Evolutionary conservation across 2,329 filamentous ascomycete genomes (phyloP).

Genomic region (Fusarium neocosmosporiellum): DNA sequence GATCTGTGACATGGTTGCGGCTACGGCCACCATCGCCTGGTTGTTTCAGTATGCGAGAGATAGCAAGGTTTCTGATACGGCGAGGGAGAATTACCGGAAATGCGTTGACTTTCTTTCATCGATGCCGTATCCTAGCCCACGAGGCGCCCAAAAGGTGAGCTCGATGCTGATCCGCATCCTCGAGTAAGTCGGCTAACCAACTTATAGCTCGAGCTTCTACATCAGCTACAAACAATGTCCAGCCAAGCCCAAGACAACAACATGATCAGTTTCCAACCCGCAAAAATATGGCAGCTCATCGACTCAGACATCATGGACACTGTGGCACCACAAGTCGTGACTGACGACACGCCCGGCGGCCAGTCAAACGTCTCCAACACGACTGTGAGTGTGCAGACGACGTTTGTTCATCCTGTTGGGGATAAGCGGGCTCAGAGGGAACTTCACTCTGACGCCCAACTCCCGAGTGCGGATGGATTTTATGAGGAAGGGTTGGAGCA

Average conservation of each 20-base stretch:
- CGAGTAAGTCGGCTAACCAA: neutral
- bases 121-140: slow-evolving; percentile 27
- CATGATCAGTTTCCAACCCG: slow-evolving; percentile 33
- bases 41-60: slow-evolving; percentile 40
- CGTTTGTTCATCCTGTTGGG: slow-evolving; percentile 26
- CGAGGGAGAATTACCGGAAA: slow-evolving; percentile 32
- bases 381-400: slow-evolving; percentile 28
- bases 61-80: slow-evolving; percentile 15
- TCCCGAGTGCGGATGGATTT: slow-evolving; percentile 1
- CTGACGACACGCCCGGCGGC: neutral
- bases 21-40: slow-evolving; percentile 38
- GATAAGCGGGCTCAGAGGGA: slow-evolving; percentile 2
- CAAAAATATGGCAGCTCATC: slow-evolving; percentile 34
- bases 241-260: slow-evolving; percentile 30
- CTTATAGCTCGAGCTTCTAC: slow-evolving; percentile 11
- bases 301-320: slow-evolving; percentile 31
- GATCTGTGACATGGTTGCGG: slow-evolving; percentile 36
- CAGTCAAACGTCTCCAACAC: slow-evolving; percentile 23
- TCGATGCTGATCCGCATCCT: neutral
- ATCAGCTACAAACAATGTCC: slow-evolving; percentile 31
- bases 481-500: slow-evolving; percentile 30
- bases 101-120: slow-evolving; percentile 28
- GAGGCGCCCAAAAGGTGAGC: slow-evolving; percentile 22
- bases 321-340: slow-evolving; percentile 11
- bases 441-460: neutral